phyloP scores from a whole-genome alignment of 129 eudicot species.

The Gnaphalium uliginosum region DNA sequence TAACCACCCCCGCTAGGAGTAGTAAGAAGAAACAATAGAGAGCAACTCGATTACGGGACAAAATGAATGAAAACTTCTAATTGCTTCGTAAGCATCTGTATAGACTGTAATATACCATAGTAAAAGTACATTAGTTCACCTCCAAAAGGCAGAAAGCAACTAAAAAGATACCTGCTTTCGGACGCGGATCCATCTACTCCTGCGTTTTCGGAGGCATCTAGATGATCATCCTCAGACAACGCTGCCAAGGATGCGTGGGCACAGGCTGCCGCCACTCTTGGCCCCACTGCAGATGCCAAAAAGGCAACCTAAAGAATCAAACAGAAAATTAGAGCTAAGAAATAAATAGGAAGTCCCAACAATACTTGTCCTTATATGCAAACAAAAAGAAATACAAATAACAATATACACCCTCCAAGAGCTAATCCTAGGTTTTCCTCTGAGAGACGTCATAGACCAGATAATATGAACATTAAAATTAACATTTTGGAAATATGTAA shows the following conservation, averaged over 20 bases:
- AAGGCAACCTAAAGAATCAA: conserved; percentile 73
- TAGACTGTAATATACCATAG: conserved; percentile 4
- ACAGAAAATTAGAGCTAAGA: conserved; percentile 12
- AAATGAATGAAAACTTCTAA: background rate
- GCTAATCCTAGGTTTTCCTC: background rate
- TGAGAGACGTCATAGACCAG: background rate
- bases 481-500: no score
- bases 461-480: background rate
- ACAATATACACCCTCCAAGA: background rate
- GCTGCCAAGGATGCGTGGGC: conserved; percentile 94
- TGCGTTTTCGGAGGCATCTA: conserved; percentile 38
- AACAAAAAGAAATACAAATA: conserved; percentile 2
- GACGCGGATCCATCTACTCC: conserved; percentile 39
- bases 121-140: background rate
- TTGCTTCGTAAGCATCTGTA: conserved; percentile 7
- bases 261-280: conserved; percentile 99
- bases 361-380: background rate
- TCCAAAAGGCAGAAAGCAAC: conserved; percentile 7
- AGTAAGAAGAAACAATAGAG: background rate
- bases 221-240: conserved; percentile 55
- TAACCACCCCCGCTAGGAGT: background rate
- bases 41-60: conserved; percentile 6
- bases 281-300: conserved; percentile 94
- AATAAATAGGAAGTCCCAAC: conserved; percentile 7
- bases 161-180: conserved; percentile 43